Base-by-base conservation (phyloP, 2,329 filamentous ascomycete genomes). In the Alternaria tenuissima region DNA sequence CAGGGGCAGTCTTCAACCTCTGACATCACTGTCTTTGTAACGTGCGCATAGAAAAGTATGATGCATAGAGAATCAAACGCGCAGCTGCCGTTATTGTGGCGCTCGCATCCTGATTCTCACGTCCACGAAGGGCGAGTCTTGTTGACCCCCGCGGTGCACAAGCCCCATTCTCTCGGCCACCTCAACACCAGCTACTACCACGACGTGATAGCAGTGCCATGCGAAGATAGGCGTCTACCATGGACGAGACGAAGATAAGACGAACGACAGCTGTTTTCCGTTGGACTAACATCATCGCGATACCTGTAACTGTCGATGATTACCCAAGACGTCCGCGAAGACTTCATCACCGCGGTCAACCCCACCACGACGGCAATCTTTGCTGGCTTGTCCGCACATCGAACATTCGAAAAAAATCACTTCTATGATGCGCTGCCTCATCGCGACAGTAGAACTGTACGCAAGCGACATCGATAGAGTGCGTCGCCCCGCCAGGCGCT, bases 51-150 rank as follows among this genome's bases (percentile, higher is more conserved):
- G 18, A 36, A 24, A 16, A 24, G 20, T 11, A 1, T 14, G 9
- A 36, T 49, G 34, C 20, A 12, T 8, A 7, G 30, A 34, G 16
- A 22, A 24, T 20, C 34, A 34, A 24, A 16, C 20, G 5, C n/a
- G 32, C 46, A 18, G 32, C 28, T 54, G 20, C 24, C 5, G 26
- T 39, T 41, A 11, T 44, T 9, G 24, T 38, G 43, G 20, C 12
- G 11, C 28, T 24, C 20, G 43, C 49, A 44, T 39, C 34, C 18
- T 28, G 26, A 18, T 41, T 8, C 36, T 56, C 24, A 47, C 26
- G 44, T 51, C 32, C 38, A 43, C 26, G 48, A 11, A 59, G 49
- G 20, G 32, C 26, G 32, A 56, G 52, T 32, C 30, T 56, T 53
- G 52, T 46, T 49, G 46, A 56, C 32, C 18, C 22, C 44, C 46